Evolutionary conservation across 805 yeast species (phyloP).

Genomic region (Kuraishia molischiana): DNA sequence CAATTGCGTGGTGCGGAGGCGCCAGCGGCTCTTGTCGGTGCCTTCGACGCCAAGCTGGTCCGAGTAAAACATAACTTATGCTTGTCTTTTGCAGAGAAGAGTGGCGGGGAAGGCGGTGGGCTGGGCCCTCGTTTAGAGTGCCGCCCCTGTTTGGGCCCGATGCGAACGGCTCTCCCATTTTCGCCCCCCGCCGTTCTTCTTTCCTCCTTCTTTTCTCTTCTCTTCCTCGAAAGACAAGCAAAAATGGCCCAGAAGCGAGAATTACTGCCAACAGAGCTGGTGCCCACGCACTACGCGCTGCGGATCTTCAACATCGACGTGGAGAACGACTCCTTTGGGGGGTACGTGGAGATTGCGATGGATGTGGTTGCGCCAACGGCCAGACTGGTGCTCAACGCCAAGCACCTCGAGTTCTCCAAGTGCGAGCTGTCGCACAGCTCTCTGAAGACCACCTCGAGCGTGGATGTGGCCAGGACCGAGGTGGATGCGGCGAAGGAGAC

Average conservation of each 20-base stretch:
- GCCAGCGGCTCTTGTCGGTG: slow-evolving; percentile 71
- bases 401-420: slow-evolving; percentile 25
- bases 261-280: slow-evolving; percentile 33
- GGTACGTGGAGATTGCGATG: slow-evolving; percentile 37
- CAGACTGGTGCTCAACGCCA: slow-evolving; percentile 37
- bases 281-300: slow-evolving; percentile 68
- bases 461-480: slow-evolving; percentile 6
- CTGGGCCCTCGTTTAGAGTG: too few relatives aligned
- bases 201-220: too few relatives aligned
- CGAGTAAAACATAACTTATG: slow-evolving; percentile 38
- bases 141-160: too few relatives aligned
- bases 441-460: slow-evolving; percentile 16
- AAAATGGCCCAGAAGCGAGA: too few relatives aligned
- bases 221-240: too few relatives aligned
- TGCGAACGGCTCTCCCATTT: too few relatives aligned
- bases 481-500: slow-evolving; percentile 32
- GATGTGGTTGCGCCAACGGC: slow-evolving; percentile 30
- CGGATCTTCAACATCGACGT: slow-evolving; percentile 50
- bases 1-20: slow-evolving; percentile 53
- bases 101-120: too few relatives aligned
- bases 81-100: too few relatives aligned
- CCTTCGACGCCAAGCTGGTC: slow-evolving; percentile 58
- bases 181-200: too few relatives aligned
- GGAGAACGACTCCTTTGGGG: slow-evolving; percentile 32
- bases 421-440: slow-evolving; percentile 13